Evolutionary conservation across 2,329 filamentous ascomycete genomes (phyloP).

Genomic region (Rhytidhysteron rufulum): DNA sequence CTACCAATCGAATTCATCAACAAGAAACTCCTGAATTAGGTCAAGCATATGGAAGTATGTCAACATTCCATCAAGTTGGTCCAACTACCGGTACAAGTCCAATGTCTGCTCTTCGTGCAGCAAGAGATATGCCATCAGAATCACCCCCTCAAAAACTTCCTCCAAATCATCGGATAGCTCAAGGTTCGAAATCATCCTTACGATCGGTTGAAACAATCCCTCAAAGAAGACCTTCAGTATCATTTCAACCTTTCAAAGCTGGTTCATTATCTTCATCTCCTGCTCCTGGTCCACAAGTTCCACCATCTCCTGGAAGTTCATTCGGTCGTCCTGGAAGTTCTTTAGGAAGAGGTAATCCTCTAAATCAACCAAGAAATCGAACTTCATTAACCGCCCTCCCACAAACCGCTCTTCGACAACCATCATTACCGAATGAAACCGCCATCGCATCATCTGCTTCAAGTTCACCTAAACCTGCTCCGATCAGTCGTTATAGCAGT

Average conservation of each 20-base stretch:
- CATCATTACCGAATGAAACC: conserved; percentile 59
- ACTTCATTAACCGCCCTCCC: conserved; percentile 72
- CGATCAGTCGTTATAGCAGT: conserved; percentile 83
- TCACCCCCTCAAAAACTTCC: conserved; percentile 49
- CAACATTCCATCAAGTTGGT: conserved; percentile 79
- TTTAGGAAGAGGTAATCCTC: conserved; percentile 19
- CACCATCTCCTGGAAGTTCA: conserved; percentile 52
- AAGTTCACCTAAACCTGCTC: conserved; percentile 73
- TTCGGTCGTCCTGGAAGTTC: conserved; percentile 34
- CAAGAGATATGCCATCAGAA: conserved; percentile 53
- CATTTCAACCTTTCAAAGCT: conserved; percentile 94
- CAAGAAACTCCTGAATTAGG: conserved; percentile 57
- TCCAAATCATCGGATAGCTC: conserved; percentile 42
- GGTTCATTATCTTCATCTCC: conserved; percentile 92
- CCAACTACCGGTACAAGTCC: conserved; percentile 77
- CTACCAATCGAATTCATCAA: conserved; percentile 53
- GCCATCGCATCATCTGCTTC: conserved; percentile 63
- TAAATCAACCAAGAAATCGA: conserved; percentile 59
- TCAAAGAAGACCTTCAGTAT: conserved; percentile 73
- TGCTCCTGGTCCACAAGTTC: conserved; percentile 47
- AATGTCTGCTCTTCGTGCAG: conserved; percentile 74
- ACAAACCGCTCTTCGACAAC: conserved; percentile 67
- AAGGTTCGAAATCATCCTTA: conserved; percentile 48
- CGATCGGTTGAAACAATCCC: conserved; percentile 49
- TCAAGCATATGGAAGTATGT: conserved; percentile 84